These are phyloP conservation scores for Trichoderma gracile DNA, from an alignment of 2,329 filamentous ascomycete genomes.

Conservation along the genomic window DNA sequence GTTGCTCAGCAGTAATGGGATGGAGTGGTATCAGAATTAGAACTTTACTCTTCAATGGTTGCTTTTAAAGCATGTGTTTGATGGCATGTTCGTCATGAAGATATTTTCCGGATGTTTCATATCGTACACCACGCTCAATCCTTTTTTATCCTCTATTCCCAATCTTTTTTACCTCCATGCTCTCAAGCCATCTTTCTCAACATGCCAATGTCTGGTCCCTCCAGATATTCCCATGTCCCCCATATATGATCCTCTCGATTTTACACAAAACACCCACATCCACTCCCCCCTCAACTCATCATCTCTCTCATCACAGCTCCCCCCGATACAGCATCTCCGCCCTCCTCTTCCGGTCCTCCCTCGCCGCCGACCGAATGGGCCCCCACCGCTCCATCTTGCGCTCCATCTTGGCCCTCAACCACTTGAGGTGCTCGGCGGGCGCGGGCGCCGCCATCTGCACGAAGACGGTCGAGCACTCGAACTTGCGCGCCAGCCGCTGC, in stretches of 20 bases:
- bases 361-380: constrained; percentile 53
- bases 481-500: constrained; percentile 53
- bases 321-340: constrained; percentile 54
- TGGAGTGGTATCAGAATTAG: neutral
- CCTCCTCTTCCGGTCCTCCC: constrained; percentile 57
- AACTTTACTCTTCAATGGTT: neutral
- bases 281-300: neutral
- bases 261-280: neutral
- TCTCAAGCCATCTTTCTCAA: neutral
- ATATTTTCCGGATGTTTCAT: neutral
- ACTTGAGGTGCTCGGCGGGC: constrained; percentile 49
- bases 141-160: neutral
- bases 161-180: neutral
- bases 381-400: constrained; percentile 59
- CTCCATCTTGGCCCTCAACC: constrained; percentile 48
- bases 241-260: too few species aligned
- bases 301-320: constrained; percentile 44
- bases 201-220: neutral
- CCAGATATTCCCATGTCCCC: neutral
- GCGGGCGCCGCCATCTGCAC: constrained; percentile 59
- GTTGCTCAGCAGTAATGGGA: constrained; percentile 4
- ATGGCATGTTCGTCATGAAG: constrained; percentile 6
- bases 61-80: neutral
- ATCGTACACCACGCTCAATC: constrained; percentile 20
- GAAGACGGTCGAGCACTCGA: constrained; percentile 57